A percentile compares a stretch with the other conserved stretches of the same genome.
Evolutionary conservation across 176 grass and related monocot species (phyloP).

Genomic region (Leersia perrieri): DNA sequence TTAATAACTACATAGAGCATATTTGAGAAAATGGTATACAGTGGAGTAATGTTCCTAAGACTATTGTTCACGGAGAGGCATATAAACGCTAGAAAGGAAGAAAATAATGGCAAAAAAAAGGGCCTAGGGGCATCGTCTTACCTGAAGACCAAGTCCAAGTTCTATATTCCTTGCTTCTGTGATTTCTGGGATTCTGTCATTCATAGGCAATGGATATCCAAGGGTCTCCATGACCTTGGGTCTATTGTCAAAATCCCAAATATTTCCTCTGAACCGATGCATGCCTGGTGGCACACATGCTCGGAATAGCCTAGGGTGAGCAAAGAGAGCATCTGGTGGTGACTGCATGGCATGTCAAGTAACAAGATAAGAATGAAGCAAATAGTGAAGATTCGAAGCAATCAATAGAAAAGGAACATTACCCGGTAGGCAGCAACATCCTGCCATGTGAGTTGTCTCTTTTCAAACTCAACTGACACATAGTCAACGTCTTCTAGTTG

Average conservation of each 20-base stretch:
- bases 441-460: constrained; percentile 75
- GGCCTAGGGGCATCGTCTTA: constrained; percentile 22
- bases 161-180: constrained; percentile 98
- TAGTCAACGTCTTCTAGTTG: constrained; percentile 98
- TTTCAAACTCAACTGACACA: constrained; percentile 98
- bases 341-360: constrained; percentile 56
- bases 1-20: neutral
- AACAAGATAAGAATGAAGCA: constrained; percentile 13
- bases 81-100: neutral
- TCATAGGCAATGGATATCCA: constrained; percentile 76
- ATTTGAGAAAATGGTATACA: neutral
- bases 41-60: neutral
- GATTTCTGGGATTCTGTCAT: constrained; percentile 92
- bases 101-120: neutral
- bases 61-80: constrained; percentile 6
- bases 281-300: constrained; percentile 98
- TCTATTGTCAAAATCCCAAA: constrained; percentile 91
- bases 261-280: constrained; percentile 93
- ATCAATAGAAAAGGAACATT: constrained; percentile 25
- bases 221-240: constrained; percentile 74
- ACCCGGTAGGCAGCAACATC: constrained; percentile 87
- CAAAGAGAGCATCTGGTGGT: constrained; percentile 90
- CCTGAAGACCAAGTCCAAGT: constrained; percentile 97
- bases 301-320: constrained; percentile 95
- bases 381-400: neutral